Percentiles rank a stretch among this genome's conserved stretches.
Evolutionary conservation across 768 basidiomycete species (phyloP).

Genomic region (Leccinum olivaceopallidum): DNA sequence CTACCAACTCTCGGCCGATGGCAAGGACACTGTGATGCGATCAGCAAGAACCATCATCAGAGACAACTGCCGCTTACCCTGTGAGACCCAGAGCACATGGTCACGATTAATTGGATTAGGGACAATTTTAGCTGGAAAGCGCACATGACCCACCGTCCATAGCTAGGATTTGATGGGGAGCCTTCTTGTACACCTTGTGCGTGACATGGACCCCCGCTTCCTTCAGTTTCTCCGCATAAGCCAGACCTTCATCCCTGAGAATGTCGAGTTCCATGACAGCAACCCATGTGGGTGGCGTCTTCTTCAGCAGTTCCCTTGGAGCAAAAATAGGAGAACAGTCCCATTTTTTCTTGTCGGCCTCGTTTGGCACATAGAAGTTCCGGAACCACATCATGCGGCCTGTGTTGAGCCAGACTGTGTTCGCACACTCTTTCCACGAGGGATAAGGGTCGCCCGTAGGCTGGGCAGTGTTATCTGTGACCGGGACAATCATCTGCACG

Average conservation of each 20-base stretch:
- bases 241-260: slow-evolving; percentile 65
- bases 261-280: slow-evolving; percentile 70
- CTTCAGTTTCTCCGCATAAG: slow-evolving; percentile 59
- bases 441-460: slow-evolving; percentile 37
- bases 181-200: slow-evolving; percentile 57
- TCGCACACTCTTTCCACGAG: slow-evolving; percentile 60
- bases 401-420: slow-evolving; percentile 61
- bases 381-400: slow-evolving; percentile 77
- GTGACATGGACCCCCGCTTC: slow-evolving; percentile 55
- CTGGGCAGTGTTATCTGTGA: slow-evolving; percentile 70
- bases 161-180: slow-evolving; percentile 72
- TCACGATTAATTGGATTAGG: slow-evolving; percentile 1
- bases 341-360: slow-evolving; percentile 62
- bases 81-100: neutral
- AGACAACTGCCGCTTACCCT: slow-evolving; percentile 23
- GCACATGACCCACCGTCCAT: slow-evolving; percentile 59
- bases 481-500: slow-evolving; percentile 72
- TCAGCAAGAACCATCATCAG: slow-evolving; percentile 8
- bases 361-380: slow-evolving; percentile 64
- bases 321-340: slow-evolving; percentile 73
- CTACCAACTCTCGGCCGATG: slow-evolving; percentile 38
- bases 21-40: slow-evolving; percentile 34
- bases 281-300: slow-evolving; percentile 62
- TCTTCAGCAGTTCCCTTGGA: slow-evolving; percentile 52
- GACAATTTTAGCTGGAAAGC: neutral